Evolutionary conservation across 1,284 basidiomycete species (phyloP), one percentile per base, ranked within the genome.

Genomic region (Puccinia polysora): DNA sequence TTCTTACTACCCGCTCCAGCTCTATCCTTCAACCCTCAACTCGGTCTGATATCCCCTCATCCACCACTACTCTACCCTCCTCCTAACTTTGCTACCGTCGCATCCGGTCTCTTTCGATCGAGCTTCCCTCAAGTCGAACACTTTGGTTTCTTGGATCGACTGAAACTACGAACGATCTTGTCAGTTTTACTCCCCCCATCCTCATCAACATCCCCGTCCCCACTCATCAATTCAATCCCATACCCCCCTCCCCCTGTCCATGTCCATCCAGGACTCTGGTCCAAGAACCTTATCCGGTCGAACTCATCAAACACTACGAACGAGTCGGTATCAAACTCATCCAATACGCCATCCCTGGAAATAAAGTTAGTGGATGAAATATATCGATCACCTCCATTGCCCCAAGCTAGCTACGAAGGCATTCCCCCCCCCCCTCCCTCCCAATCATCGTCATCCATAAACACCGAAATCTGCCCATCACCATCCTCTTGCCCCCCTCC

Each of bases 321-420:
- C 65, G 75, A 8, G 78, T 82, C 60, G 81, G 81, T 7, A 82
- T 82, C 73, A 78, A 79, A 45, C 81, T 82, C 55, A 79, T 81
- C 73, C 83, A 84, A 79, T 84, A 83, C 75, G 82, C 83, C 34
- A 84, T 85, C 23, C 84, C 84, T 1, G 84, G 83, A 1, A 84
- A 84, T 80, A 85, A 84, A 77, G 81, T 81, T 65, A 75, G 74
- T 65, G 30, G 38, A 43, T 18, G 18, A 43, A 43, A 8, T 67
- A 8, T 28, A 43, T 18, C 30, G 20, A 47, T 56, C 59, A 49
- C 20, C 14, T 23, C 10, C 43, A 32, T 30, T 12, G n/a, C n/a
- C n/a, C n/a, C n/a, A n/a, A n/a, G n/a, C n/a, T n/a, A n/a, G n/a
- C n/a, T n/a, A n/a, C n/a, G n/a, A n/a, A n/a, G n/a, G n/a, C n/a